These are phyloP conservation scores for Pleomassaria siparia DNA, from an alignment of 2,329 filamentous ascomycete species.

Conservation along the genomic window DNA sequence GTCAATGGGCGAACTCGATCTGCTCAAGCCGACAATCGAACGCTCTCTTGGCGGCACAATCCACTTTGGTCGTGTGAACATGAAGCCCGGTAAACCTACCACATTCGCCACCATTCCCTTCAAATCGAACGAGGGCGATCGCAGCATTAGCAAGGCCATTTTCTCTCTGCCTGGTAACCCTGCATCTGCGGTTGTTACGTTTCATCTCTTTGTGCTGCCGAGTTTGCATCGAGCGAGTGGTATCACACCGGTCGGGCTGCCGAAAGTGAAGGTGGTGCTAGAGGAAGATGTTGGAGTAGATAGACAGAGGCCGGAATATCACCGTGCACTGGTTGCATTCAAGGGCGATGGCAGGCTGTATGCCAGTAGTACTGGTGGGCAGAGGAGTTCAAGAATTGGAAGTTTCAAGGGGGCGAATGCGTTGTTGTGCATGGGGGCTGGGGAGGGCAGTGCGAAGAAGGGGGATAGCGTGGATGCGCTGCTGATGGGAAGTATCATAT, in stretches of 20 bases:
- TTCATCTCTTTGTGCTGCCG: slow-evolving; percentile 91
- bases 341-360: slow-evolving; percentile 65
- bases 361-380: slow-evolving; percentile 82
- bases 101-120: slow-evolving; percentile 88
- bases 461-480: slow-evolving; percentile 75
- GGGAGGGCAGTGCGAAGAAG: slow-evolving; percentile 64
- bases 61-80: slow-evolving; percentile 91
- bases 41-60: slow-evolving; percentile 86
- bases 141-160: slow-evolving; percentile 68
- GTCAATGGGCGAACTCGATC: slow-evolving; percentile 95
- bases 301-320: slow-evolving; percentile 79
- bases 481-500: slow-evolving; percentile 74
- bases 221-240: slow-evolving; percentile 78
- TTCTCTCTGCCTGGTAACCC: slow-evolving; percentile 95
- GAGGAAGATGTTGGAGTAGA: slow-evolving; percentile 76
- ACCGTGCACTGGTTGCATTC: slow-evolving; percentile 74
- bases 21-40: slow-evolving; percentile 95
- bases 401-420: slow-evolving; percentile 89
- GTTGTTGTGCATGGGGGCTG: slow-evolving; percentile 71
- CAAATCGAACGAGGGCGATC: slow-evolving; percentile 54
- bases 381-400: slow-evolving; percentile 86
- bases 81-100: slow-evolving; percentile 98
- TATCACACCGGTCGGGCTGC: slow-evolving; percentile 66
- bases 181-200: slow-evolving; percentile 87
- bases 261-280: slow-evolving; percentile 69